Conservation (phyloP, 1,139 yeast genomes). For the Blastobotrys ciferrii region DNA sequence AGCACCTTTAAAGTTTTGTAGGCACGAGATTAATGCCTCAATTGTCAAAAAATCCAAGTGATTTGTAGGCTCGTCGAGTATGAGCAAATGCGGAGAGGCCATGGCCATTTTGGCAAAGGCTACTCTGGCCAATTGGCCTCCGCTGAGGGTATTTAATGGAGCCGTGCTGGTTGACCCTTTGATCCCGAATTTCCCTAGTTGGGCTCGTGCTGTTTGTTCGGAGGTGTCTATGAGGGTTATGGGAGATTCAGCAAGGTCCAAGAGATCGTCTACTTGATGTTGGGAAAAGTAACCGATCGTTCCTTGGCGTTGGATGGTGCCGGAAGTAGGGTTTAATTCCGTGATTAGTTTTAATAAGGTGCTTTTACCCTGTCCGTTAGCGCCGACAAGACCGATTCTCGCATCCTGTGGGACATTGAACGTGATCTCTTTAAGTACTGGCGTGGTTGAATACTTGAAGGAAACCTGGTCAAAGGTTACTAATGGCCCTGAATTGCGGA, state of each 20-base stretch:
- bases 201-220: slow-evolving; percentile 10
- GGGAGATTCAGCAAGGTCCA: neutral
- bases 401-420: slow-evolving; percentile 10
- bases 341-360: slow-evolving; percentile 47
- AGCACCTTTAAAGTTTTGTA: slow-evolving; percentile 9
- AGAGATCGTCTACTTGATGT: slow-evolving; percentile 13
- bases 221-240: neutral
- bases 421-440: slow-evolving; percentile 7
- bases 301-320: slow-evolving; percentile 7
- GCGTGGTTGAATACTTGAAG: neutral
- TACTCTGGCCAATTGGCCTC: slow-evolving; percentile 17
- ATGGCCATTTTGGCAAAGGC: slow-evolving; percentile 14
- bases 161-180: slow-evolving; percentile 8
- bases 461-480: slow-evolving; percentile 8
- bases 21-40: slow-evolving; percentile 8
- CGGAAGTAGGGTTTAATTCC: slow-evolving; percentile 9
- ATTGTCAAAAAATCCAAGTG: slow-evolving; percentile 15
- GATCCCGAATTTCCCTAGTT: slow-evolving; percentile 14
- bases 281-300: slow-evolving; percentile 12
- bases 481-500: slow-evolving; percentile 7
- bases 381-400: slow-evolving; percentile 78
- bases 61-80: slow-evolving; percentile 17
- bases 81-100: slow-evolving; percentile 12
- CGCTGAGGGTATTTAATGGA: slow-evolving; percentile 14
- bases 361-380: slow-evolving; percentile 98